Conservation (phyloP, 768 basidiomycete species). For the Guyanaporus albipodus region DNA sequence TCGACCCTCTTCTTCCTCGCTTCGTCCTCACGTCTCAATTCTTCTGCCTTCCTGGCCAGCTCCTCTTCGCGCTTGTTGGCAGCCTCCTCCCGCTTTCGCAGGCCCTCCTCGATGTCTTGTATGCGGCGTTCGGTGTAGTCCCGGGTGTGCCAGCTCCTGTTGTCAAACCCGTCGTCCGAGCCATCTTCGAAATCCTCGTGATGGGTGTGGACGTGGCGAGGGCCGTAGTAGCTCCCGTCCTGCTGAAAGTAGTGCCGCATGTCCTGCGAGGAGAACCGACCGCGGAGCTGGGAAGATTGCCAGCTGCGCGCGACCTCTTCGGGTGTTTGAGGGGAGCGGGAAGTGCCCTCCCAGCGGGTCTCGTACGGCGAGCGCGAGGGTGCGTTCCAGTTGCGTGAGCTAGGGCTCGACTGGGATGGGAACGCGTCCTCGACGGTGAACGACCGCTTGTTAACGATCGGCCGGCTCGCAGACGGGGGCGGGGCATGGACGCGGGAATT, state of each 20-base stretch:
- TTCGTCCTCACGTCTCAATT: constrained; percentile 31
- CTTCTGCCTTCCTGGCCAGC: constrained; percentile 35
- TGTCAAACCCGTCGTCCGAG: constrained; percentile 32
- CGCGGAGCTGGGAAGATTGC: constrained; percentile 27
- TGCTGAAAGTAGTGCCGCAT: constrained; percentile 26
- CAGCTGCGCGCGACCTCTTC: constrained; percentile 29
- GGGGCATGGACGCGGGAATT: constrained; percentile 17
- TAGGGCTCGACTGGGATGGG: constrained; percentile 19
- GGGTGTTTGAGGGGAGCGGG: constrained; percentile 30
- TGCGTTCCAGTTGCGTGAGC: constrained; percentile 20
- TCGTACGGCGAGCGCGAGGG: constrained; percentile 26
- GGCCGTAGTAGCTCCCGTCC: constrained; percentile 10
- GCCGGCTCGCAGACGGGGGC: constrained; percentile 30
- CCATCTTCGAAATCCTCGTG: constrained; percentile 29
- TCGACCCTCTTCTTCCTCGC: constrained; percentile 23
- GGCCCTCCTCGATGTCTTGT: constrained; percentile 32
- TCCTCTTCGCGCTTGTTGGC: constrained; percentile 33
- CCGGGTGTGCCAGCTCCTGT: constrained; percentile 24
- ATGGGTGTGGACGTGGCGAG: constrained; percentile 25
- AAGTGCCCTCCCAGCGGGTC: constrained; percentile 24
- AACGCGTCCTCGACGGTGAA: constrained; percentile 26
- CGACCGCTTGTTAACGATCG: constrained; percentile 29
- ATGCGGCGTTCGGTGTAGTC: constrained; percentile 31
- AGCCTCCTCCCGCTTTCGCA: constrained; percentile 33
- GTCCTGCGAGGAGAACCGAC: constrained; percentile 30